These are phyloP conservation scores for Xylaria hypoxylon DNA, from an alignment of 2,329 filamentous ascomycete species.

Conservation along the genomic window DNA sequence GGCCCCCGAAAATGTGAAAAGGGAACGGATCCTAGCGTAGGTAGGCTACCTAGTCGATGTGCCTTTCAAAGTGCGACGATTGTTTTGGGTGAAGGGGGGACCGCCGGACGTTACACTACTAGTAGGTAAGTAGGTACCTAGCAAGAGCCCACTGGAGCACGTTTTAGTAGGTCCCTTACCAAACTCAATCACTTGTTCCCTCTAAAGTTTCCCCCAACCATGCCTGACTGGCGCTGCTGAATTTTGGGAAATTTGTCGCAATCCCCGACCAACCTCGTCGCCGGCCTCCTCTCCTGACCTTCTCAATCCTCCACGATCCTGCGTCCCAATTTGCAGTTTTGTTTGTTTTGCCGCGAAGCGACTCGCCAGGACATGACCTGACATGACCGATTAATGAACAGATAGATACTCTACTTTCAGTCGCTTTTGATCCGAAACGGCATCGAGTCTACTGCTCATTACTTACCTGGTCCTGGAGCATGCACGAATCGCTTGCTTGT, in stretches of 20 bases:
- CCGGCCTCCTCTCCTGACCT: constrained; percentile 37
- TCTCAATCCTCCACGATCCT: constrained; percentile 37
- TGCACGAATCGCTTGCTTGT: constrained; percentile 15
- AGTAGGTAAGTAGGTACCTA: no score
- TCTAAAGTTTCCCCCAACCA: constrained; percentile 21
- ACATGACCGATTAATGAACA: constrained; percentile 33
- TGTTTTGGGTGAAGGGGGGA: constrained; percentile 1
- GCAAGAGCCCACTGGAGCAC: constrained; percentile 1
- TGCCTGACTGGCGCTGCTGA: constrained; percentile 25
- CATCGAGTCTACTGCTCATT: constrained; percentile 22
- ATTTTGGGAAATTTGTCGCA: constrained; percentile 42
- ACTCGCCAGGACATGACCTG: constrained; percentile 26
- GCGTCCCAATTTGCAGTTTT: constrained; percentile 23
- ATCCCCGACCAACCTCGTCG: constrained; percentile 40
- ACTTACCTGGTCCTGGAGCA: constrained; percentile 14
- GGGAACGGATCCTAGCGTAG: constrained; percentile 13
- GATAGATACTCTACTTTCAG: constrained; percentile 29
- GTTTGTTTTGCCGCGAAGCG: constrained; percentile 32
- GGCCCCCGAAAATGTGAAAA: constrained; percentile 32
- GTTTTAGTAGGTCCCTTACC: constrained; percentile 3
- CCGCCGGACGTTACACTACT: constrained; percentile 21
- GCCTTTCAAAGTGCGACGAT: constrained; percentile 10
- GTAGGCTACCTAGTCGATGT: background rate
- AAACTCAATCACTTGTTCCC: constrained; percentile 18
- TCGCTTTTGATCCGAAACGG: constrained; percentile 28